phyloP scores from a whole-genome alignment of 192 early-diverging fungal genomes.

The Geosiphon pyriformis region DNA sequence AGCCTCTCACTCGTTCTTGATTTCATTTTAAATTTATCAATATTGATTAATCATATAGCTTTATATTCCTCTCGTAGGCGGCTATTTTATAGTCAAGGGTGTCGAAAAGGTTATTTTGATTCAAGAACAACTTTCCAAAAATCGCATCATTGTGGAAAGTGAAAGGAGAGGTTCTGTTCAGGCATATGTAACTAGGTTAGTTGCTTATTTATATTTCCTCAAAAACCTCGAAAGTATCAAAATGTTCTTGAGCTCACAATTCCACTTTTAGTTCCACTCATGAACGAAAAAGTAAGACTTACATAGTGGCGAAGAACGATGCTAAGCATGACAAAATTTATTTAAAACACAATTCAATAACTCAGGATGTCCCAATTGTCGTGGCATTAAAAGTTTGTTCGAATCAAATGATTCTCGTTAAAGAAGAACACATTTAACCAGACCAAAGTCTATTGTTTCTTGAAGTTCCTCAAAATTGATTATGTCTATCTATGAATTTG shows the following conservation, averaged over 20 bases:
- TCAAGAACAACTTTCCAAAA: constrained; percentile 98
- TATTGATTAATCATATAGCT: constrained; percentile 7
- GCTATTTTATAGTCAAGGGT: constrained; percentile 95
- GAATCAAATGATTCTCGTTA: not conserved
- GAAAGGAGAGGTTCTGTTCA: constrained; percentile 77
- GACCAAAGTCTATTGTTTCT: no score
- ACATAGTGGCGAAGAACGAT: constrained; percentile 59
- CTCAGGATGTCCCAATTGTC: constrained; percentile 81
- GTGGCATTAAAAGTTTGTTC: constrained; percentile 69
- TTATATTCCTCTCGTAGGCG: constrained; percentile 54
- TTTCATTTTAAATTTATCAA: not conserved
- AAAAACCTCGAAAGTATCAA: not conserved
- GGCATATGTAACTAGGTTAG: constrained; percentile 75
- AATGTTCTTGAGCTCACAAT: not conserved
- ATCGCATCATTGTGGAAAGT: constrained; percentile 91
- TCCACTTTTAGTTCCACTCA: constrained; percentile 67
- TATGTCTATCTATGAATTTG: constrained; percentile 2
- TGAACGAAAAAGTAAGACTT: constrained; percentile 91
- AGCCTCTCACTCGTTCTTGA: constrained; percentile 1
- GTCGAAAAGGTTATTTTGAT: constrained; percentile 97
- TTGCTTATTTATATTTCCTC: not conserved
- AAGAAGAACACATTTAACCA: no score
- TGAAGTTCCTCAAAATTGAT: no score
- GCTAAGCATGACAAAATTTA: constrained; percentile 62
- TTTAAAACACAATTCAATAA: constrained; percentile 87